These are phyloP conservation scores for Wickerhamomyces ciferrii DNA, from an alignment of 805 yeast species.

Conservation along the genomic window DNA sequence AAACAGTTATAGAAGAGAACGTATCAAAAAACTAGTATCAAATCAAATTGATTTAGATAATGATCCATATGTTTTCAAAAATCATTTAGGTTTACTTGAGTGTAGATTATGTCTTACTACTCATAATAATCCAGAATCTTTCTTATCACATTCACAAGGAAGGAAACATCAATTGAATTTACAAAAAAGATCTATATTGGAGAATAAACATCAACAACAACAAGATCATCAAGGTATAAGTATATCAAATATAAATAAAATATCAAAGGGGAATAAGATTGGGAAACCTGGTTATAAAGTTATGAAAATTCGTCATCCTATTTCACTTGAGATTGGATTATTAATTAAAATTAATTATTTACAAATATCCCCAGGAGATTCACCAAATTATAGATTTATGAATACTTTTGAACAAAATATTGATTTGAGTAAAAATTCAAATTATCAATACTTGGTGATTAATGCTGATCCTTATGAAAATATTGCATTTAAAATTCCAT, in stretches of 20 bases:
- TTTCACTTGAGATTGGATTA: constrained; percentile 56
- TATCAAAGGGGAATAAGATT: constrained; percentile 28
- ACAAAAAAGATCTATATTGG: constrained; percentile 49
- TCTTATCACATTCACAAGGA: constrained; percentile 80
- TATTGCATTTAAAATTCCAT: constrained; percentile 70
- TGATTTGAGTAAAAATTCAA: constrained; percentile 40
- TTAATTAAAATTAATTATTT: constrained; percentile 56
- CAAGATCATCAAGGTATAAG: constrained; percentile 4
- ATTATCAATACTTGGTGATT: constrained; percentile 66
- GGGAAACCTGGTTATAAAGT: constrained; percentile 73
- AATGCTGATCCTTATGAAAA: constrained; percentile 92
- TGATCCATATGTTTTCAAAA: constrained; percentile 82
- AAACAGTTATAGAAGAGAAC: constrained; percentile 60
- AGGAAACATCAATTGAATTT: constrained; percentile 74
- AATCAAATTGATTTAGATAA: constrained; percentile 45
- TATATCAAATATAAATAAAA: constrained; percentile 25
- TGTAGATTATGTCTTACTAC: constrained; percentile 81
- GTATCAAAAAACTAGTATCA: constrained; percentile 54
- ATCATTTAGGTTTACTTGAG: constrained; percentile 79
- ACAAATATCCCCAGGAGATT: constrained; percentile 34
- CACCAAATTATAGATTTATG: constrained; percentile 72
- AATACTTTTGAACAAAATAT: constrained; percentile 63
- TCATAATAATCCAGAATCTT: constrained; percentile 76
- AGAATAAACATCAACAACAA: constrained; percentile 2
- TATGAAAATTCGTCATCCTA: constrained; percentile 62